phyloP scores from a whole-genome alignment of 495 filamentous ascomycete species.

The Hypoxylon trugodes region DNA sequence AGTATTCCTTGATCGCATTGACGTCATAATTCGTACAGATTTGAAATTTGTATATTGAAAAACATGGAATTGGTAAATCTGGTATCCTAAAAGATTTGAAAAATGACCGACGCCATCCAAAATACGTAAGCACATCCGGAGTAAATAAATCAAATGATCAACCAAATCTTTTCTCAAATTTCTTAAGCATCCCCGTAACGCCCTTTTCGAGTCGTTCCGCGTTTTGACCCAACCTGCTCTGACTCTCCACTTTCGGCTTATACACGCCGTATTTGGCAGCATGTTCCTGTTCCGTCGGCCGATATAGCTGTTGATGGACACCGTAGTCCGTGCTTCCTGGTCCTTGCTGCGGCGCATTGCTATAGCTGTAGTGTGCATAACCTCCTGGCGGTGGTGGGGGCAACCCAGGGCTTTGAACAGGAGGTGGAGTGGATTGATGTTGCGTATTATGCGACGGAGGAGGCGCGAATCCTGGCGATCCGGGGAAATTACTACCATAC shows the following conservation, averaged over 20 bases:
- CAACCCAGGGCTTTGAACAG: slow-evolving; percentile 39
- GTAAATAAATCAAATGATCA: not conserved
- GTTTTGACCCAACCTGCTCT: slow-evolving; percentile 70
- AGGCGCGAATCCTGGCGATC: slow-evolving; percentile 47
- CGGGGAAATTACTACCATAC: slow-evolving; percentile 52
- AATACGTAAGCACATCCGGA: not conserved
- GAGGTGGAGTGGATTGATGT: slow-evolving; percentile 41
- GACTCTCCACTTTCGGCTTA: slow-evolving; percentile 60
- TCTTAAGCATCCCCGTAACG: slow-evolving; percentile 84
- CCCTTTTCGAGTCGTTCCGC: slow-evolving; percentile 78
- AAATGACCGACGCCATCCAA: not conserved
- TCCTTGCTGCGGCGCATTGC: slow-evolving; percentile 28
- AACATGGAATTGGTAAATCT: too few species aligned
- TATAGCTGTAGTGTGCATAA: slow-evolving; percentile 67
- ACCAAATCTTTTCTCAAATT: slow-evolving; percentile 85
- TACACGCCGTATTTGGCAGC: slow-evolving; percentile 47
- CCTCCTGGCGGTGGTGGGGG: slow-evolving; percentile 54
- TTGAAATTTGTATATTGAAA: too few species aligned
- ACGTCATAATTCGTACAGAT: too few species aligned
- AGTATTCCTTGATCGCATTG: too few species aligned
- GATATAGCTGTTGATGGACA: slow-evolving; percentile 80
- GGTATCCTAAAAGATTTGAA: slow-evolving; percentile 4
- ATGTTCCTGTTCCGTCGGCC: slow-evolving; percentile 73
- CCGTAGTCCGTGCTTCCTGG: slow-evolving; percentile 61
- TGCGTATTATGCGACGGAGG: slow-evolving; percentile 33